phyloP scores from a whole-genome alignment of 2,329 filamentous ascomycete species.

The Colletotrichum sp. region DNA sequence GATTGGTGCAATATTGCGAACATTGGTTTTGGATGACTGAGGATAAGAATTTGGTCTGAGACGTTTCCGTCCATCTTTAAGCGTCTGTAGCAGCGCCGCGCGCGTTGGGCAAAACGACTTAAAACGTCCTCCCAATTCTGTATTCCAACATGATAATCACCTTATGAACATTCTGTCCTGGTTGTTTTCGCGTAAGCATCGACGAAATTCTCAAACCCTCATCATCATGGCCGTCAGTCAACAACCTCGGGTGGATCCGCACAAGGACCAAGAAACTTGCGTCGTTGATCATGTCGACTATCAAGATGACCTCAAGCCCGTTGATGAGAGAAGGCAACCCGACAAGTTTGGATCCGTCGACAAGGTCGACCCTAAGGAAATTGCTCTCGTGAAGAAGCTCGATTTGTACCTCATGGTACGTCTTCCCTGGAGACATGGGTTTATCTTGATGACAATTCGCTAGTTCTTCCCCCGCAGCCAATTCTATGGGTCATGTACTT shows the following conservation, averaged over 20 bases:
- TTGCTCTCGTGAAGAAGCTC: slow-evolving; percentile 38
- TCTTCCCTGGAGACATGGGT: not conserved
- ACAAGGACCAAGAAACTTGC: not conserved
- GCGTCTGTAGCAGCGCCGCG: not conserved
- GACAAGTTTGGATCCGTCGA: slow-evolving; percentile 43
- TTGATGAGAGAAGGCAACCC: not conserved
- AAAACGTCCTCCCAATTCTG: not conserved
- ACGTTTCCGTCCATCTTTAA: not conserved
- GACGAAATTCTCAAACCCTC: not conserved
- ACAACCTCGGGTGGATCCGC: not conserved
- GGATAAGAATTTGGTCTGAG: not conserved
- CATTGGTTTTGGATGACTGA: not conserved
- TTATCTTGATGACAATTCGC: slow-evolving; percentile 20
- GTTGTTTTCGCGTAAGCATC: not conserved
- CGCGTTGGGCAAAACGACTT: not conserved
- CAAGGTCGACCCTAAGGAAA: slow-evolving; percentile 43
- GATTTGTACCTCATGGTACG: slow-evolving; percentile 36
- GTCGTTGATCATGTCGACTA: not conserved
- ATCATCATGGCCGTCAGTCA: not conserved
- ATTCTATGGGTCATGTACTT: slow-evolving; percentile 26
- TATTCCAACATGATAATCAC: not conserved
- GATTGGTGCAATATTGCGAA: not conserved
- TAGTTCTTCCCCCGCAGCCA: not conserved
- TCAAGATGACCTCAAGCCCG: not conserved
- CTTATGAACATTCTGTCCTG: not conserved